These are phyloP conservation scores for Xylaria acuta DNA, from an alignment of 495 filamentous ascomycete species.

Conservation along the genomic window DNA sequence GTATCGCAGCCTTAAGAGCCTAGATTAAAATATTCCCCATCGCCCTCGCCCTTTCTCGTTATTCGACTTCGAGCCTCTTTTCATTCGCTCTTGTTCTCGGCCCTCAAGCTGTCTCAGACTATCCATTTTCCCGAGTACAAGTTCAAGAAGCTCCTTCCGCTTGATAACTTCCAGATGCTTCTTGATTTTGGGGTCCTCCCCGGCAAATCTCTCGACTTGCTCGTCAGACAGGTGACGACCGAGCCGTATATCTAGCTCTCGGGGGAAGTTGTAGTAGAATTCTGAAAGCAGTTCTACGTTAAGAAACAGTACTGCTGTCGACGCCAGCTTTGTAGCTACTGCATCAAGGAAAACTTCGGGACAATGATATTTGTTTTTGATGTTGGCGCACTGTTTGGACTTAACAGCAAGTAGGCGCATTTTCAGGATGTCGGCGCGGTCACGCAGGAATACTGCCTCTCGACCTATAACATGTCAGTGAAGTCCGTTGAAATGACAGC, in stretches of 20 bases:
- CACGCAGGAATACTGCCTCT: conserved; percentile 90
- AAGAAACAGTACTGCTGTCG: conserved; percentile 94
- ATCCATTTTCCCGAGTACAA: conserved; percentile 94
- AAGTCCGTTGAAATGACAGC: conserved; percentile 12
- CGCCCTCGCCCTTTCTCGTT: conserved; percentile 39
- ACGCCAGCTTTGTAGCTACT: conserved; percentile 91
- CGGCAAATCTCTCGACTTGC: conserved; percentile 87
- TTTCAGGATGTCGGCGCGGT: conserved; percentile 85
- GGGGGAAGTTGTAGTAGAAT: conserved; percentile 96
- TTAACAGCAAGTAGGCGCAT: conserved; percentile 88
- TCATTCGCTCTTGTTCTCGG: conserved; percentile 37
- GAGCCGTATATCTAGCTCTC: conserved; percentile 88
- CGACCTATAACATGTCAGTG: conserved; percentile 63
- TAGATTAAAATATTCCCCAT: conserved; percentile 43
- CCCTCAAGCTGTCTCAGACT: conserved; percentile 77
- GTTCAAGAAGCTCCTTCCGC: conserved; percentile 89
- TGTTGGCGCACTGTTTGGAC: conserved; percentile 80
- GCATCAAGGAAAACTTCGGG: conserved; percentile 97
- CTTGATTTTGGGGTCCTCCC: conserved; percentile 87
- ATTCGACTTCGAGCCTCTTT: conserved; percentile 28
- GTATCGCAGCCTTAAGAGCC: neutral
- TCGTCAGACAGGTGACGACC: conserved; percentile 77
- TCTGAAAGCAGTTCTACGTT: conserved; percentile 96
- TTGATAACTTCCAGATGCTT: conserved; percentile 89
- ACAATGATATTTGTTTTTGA: conserved; percentile 92